Evolutionary conservation across 495 filamentous ascomycete species (phyloP).

Genomic region (Podospora australis): DNA sequence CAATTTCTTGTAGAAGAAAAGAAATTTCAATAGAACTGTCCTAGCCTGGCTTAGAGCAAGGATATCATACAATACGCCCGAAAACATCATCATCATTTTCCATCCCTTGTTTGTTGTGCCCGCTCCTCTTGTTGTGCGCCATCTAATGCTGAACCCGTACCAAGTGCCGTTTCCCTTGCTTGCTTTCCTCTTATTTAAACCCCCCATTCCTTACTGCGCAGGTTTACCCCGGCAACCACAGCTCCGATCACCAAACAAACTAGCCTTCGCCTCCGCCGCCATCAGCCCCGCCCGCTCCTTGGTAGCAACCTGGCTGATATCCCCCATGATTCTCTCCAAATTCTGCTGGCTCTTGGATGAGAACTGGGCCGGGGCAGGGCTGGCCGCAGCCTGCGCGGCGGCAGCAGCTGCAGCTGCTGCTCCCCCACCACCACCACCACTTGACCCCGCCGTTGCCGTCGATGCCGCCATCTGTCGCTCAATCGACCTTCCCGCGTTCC

Average conservation of each 20-base stretch:
- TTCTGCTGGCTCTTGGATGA: neutral
- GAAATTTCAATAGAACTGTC: no score
- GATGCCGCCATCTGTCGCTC: conserved; percentile 28
- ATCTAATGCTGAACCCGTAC: no score
- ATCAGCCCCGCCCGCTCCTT: conserved; percentile 84
- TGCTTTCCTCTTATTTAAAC: no score
- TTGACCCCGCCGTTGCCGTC: neutral
- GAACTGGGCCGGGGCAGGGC: neutral
- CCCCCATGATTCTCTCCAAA: conserved; percentile 71
- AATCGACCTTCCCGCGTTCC: conserved; percentile 34
- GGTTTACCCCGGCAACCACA: no score
- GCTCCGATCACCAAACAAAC: conserved; percentile 75
- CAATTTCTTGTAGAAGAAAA: no score
- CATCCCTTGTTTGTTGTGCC: no score
- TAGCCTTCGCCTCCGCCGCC: conserved; percentile 76
- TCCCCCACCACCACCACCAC: neutral
- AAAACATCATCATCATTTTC: no score
- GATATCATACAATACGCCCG: no score
- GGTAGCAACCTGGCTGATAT: conserved; percentile 71
- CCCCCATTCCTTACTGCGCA: no score
- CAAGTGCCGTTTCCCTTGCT: no score
- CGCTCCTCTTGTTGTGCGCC: no score
- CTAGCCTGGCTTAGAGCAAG: no score
- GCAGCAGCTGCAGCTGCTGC: neutral
- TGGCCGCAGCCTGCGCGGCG: neutral